A percentile compares a stretch with the other conserved stretches of the same genome.
Conservation (phyloP, 495 filamentous ascomycete genomes). For the Aspergillus nanangensis region DNA sequence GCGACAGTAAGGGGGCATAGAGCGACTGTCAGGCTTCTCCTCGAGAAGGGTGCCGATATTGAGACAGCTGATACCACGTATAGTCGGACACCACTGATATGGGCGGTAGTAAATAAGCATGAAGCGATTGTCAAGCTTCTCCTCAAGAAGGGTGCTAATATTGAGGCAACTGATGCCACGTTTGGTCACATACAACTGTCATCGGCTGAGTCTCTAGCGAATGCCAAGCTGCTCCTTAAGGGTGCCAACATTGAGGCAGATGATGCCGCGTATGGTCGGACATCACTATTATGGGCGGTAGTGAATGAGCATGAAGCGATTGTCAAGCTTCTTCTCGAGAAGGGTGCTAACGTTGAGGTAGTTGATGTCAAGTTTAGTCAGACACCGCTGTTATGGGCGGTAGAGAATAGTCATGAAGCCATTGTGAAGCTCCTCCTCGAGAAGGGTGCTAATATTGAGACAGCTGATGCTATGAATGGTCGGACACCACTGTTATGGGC, state of each 20-base stretch:
- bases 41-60: constrained; percentile 9
- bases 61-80: constrained; percentile 1
- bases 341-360: constrained; percentile 1
- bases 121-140: constrained; percentile 18
- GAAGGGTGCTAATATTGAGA: constrained; percentile 11
- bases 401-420: constrained; percentile 14
- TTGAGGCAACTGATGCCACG: too few relatives aligned
- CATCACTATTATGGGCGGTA: background rate
- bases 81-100: constrained; percentile 18
- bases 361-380: background rate
- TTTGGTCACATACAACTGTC: background rate
- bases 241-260: constrained; percentile 3
- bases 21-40: constrained; percentile 10
- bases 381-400: constrained; percentile 7
- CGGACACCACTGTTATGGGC: background rate
- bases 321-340: constrained; percentile 4
- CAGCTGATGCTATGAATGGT: background rate
- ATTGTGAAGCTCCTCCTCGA: constrained; percentile 15
- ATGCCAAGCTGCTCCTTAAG: constrained; percentile 5
- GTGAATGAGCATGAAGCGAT: background rate
- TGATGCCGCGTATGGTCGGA: background rate
- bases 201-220: background rate
- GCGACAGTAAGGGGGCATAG: constrained; percentile 15
- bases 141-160: constrained; percentile 8
- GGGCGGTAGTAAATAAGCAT: constrained; percentile 20